Percentiles rank a stretch among this genome's conserved stretches.
phyloP scores from a whole-genome alignment of 495 filamentous ascomycete genomes.

The Neurospora sp. region DNA sequence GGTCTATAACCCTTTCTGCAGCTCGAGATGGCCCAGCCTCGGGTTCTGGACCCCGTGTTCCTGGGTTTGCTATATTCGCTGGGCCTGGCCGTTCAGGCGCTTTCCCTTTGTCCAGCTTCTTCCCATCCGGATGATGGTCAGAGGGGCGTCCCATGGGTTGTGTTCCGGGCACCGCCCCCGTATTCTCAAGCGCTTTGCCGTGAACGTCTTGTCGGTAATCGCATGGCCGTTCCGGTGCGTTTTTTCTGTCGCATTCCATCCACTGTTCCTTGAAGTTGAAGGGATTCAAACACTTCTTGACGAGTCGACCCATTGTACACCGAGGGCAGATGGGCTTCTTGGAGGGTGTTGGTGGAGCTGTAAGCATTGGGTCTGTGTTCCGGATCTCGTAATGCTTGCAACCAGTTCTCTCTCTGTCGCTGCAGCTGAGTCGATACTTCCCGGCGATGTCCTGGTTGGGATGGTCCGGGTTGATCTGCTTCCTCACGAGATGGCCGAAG shows the following conservation, averaged over 20 bases:
- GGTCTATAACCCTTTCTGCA: not conserved
- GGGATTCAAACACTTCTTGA: not conserved
- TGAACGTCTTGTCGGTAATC: not conserved
- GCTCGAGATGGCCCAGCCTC: not conserved
- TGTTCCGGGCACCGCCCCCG: not conserved
- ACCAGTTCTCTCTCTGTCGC: slow-evolving; percentile 1
- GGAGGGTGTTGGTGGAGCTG: not conserved
- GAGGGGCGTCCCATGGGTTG: not conserved
- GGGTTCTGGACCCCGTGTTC: not conserved
- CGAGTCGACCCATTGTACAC: not conserved
- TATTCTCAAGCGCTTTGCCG: not conserved
- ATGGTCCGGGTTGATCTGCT: slow-evolving; percentile 1
- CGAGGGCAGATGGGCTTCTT: not conserved
- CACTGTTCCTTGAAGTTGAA: slow-evolving; percentile 2
- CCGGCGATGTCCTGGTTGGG: not conserved
- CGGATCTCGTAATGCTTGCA: slow-evolving; percentile 4
- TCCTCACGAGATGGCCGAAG: slow-evolving; percentile 7
- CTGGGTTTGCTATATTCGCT: not conserved
- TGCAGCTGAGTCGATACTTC: slow-evolving; percentile 9
- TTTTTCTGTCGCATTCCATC: slow-evolving; percentile 1
- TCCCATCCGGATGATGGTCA: not conserved
- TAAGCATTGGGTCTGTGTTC: slow-evolving; percentile 1
- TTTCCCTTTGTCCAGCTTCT: not conserved
- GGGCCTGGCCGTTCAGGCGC: not conserved
- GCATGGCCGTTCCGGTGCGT: slow-evolving; percentile 4